Conservation (phyloP, 2,329 filamentous ascomycete genomes). For the Cladorrhinum sp. region DNA sequence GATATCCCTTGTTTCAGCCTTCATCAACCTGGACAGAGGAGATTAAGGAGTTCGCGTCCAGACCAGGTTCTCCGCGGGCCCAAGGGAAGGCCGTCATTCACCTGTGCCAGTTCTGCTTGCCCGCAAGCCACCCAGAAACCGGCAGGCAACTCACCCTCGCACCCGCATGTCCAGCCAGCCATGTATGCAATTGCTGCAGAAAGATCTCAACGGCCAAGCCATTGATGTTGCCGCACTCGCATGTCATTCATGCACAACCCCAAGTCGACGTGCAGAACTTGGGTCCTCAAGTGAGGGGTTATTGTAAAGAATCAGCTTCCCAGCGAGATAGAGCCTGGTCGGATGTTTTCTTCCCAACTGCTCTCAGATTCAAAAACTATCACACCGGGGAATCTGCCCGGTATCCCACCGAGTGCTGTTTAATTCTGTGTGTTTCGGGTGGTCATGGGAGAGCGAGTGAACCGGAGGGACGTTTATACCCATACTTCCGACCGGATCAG, state of each 20-base stretch:
- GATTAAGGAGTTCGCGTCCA: too few relatives aligned
- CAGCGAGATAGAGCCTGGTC: neutral
- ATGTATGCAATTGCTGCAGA: neutral
- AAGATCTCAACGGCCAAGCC: neutral
- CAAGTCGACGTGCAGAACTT: neutral
- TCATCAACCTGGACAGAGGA: too few relatives aligned
- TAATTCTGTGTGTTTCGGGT: neutral
- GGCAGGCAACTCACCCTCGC: too few relatives aligned
- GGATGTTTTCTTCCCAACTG: neutral
- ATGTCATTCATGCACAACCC: conserved; percentile 2
- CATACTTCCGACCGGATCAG: neutral
- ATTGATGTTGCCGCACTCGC: neutral
- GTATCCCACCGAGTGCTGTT: neutral
- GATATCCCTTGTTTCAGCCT: neutral
- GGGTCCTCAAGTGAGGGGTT: neutral
- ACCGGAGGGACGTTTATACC: neutral
- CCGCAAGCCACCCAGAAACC: too few relatives aligned
- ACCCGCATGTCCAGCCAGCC: neutral
- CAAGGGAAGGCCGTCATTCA: neutral
- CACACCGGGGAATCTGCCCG: neutral
- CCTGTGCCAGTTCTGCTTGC: too few relatives aligned
- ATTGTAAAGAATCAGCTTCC: neutral
- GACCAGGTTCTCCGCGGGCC: neutral
- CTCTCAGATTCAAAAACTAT: neutral
- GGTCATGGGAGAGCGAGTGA: neutral